Evolutionary conservation across 768 basidiomycete species (phyloP).

Genomic region (Gelatoporia subvermispora): DNA sequence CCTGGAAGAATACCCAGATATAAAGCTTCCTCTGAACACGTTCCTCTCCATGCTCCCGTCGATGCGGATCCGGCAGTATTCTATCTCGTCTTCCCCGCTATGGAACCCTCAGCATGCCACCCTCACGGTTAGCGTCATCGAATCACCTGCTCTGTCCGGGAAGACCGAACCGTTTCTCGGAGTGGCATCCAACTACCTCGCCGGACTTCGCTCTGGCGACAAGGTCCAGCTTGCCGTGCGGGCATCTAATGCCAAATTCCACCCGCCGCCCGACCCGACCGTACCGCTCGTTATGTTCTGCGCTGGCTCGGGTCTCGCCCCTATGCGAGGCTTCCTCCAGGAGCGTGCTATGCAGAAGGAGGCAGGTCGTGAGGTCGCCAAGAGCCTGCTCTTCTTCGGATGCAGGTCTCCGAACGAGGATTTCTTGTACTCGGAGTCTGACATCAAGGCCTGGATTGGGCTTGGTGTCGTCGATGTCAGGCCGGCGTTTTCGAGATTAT

Average conservation of each 20-base stretch:
- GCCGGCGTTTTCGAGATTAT: constrained; percentile 29
- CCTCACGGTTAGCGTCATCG: constrained; percentile 40
- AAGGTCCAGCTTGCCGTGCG: constrained; percentile 37
- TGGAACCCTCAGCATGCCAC: constrained; percentile 36
- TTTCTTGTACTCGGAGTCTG: constrained; percentile 35
- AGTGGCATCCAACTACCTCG: constrained; percentile 43
- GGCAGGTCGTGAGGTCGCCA: constrained; percentile 36
- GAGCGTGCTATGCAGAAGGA: constrained; percentile 41
- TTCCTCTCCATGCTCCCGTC: constrained; percentile 41
- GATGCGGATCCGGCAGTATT: constrained; percentile 48
- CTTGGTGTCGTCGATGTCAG: constrained; percentile 38
- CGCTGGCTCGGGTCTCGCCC: constrained; percentile 44
- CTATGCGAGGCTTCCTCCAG: constrained; percentile 48
- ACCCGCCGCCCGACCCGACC: constrained; percentile 34
- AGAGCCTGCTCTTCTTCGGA: constrained; percentile 40
- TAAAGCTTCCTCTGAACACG: constrained; percentile 31
- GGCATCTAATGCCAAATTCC: constrained; percentile 34
- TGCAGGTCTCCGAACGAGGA: constrained; percentile 36
- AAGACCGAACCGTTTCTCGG: constrained; percentile 32
- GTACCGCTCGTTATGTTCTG: constrained; percentile 42
- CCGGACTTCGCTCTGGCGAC: constrained; percentile 30
- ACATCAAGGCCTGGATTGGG: constrained; percentile 34
- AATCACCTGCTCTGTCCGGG: constrained; percentile 32
- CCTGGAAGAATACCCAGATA: constrained; percentile 31
- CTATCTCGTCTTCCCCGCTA: constrained; percentile 46